These are phyloP conservation scores for Pseudocercospora musae DNA, from an alignment of 2,329 filamentous ascomycete species.

Conservation along the genomic window DNA sequence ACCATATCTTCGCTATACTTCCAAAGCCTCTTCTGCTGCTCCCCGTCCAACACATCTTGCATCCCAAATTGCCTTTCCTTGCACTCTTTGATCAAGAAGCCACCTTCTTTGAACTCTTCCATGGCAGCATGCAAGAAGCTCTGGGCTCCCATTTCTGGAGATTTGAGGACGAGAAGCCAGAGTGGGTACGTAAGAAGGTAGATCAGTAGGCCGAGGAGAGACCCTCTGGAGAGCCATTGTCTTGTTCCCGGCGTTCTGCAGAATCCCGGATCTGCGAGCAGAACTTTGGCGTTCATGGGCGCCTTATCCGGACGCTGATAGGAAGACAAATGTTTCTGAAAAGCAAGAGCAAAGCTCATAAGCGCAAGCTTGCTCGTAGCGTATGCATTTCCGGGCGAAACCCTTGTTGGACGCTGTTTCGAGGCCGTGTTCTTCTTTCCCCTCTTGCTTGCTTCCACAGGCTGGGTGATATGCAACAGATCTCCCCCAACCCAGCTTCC, in stretches of 20 bases:
- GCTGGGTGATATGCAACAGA: conserved; percentile 54
- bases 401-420: conserved; percentile 32
- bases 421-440: conserved; percentile 53
- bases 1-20: conserved; percentile 82
- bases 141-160: conserved; percentile 77
- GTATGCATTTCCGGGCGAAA: conserved; percentile 46
- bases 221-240: conserved; percentile 81
- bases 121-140: conserved; percentile 81
- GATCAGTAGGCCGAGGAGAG: conserved; percentile 70
- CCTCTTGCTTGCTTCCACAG: conserved; percentile 43
- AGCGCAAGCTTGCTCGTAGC: conserved; percentile 64
- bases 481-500: conserved; percentile 80
- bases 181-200: conserved; percentile 77
- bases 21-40: conserved; percentile 81
- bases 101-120: conserved; percentile 67
- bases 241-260: conserved; percentile 82
- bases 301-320: conserved; percentile 81
- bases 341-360: conserved; percentile 83
- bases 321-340: conserved; percentile 84
- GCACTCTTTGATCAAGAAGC: conserved; percentile 84
- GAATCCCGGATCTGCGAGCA: conserved; percentile 83
- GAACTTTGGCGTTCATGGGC: conserved; percentile 76
- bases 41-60: conserved; percentile 71
- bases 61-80: conserved; percentile 68
- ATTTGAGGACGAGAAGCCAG: conserved; percentile 87